Percentiles rank a stretch among this genome's conserved stretches.
Evolutionary conservation across 805 yeast species (phyloP).

Genomic region (Kodamaea neixiangensis): DNA sequence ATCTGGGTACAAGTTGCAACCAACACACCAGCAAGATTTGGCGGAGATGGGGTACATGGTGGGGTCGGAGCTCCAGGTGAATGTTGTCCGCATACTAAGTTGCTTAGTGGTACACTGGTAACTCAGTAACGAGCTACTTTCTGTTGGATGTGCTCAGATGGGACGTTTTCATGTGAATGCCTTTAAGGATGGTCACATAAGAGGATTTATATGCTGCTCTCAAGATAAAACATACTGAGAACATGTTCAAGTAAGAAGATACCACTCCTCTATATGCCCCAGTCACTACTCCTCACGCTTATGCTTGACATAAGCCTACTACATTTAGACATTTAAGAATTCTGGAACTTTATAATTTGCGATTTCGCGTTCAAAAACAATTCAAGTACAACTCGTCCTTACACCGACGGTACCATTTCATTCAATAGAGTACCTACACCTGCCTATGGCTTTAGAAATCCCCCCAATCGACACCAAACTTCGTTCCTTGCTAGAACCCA

Average conservation of each 20-base stretch:
- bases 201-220: too few relatives aligned
- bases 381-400: not conserved
- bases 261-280: not conserved
- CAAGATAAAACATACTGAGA: not conserved
- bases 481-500: not conserved
- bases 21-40: not conserved
- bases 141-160: not conserved
- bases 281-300: not conserved
- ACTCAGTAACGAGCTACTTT: too few relatives aligned
- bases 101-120: not conserved
- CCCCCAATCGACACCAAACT: slow-evolving; percentile 1
- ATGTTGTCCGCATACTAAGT: not conserved
- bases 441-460: slow-evolving; percentile 5
- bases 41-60: not conserved
- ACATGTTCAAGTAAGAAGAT: not conserved
- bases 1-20: not conserved
- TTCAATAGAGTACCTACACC: not conserved
- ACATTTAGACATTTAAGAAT: not conserved
- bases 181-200: too few relatives aligned
- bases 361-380: slow-evolving; percentile 2
- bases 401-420: not conserved
- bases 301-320: not conserved
- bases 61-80: not conserved
- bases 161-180: too few relatives aligned
- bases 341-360: not conserved